Evolutionary conservation across 2,329 filamentous ascomycete genomes (phyloP), one percentile per base, ranked within the genome.

Genomic region (Basipetospora chlamydospora): DNA sequence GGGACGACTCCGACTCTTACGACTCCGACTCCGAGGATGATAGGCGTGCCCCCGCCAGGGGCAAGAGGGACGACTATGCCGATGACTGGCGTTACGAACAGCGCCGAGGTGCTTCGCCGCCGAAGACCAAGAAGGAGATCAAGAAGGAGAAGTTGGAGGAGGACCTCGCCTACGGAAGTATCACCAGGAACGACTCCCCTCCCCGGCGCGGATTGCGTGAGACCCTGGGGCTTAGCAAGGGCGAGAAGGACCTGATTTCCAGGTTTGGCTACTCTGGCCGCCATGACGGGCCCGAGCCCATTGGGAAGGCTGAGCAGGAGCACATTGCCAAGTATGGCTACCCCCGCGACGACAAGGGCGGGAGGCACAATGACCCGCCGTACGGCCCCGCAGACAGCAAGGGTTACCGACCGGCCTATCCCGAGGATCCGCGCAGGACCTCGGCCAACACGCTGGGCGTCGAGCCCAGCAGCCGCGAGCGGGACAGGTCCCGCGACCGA

Each of bases 371-470:
- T 12, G 37, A 32, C 15, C 11, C 37, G 26, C 35, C 44, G 34
- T 38, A 43, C 37, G 23, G 41, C 29, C 21, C 40, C 36, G 13
- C 10, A 7, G 28, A 37, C 26, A 49, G 44, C 38, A 44, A 47
- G 23, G 41, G 48, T 37, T 48, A 51, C 42, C 55, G 55, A 39
- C 45, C 44, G 8, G 12, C 31, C 23, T 33, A 33, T 13, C 17
- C 17, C 5, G 28, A 26, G 13, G 63, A 64, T 38, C 51, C 58
- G 3, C 57, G 57, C 9, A 44, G 43, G 35, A 56, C 62, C 11
- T 51, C 48, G 8, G 40, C 55, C 33, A 65, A 55, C 39, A 48
- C 66, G 20, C 43, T 67, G 35, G 59, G 57, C 1, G 61, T 61
- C 18, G 64, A 64, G 17, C 55, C 59, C 3, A 46, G 52, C 23